Percentiles rank a stretch among this genome's conserved stretches.
phyloP scores from a whole-genome alignment of 768 basidiomycete genomes.

The Auricularia cornea region DNA sequence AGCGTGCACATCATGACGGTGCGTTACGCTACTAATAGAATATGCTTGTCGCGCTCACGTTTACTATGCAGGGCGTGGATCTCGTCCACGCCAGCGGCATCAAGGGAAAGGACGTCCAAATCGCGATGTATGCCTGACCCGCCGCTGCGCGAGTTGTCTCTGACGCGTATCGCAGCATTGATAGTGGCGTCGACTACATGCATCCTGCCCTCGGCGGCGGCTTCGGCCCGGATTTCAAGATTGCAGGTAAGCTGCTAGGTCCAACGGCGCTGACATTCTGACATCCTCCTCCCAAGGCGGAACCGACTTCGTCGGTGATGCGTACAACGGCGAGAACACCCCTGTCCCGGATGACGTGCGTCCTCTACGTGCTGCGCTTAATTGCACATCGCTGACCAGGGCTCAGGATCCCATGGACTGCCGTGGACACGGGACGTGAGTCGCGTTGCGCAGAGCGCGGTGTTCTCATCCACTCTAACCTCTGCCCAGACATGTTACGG shows the following conservation, averaged over 20 bases:
- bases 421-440: slow-evolving; percentile 6
- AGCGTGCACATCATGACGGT: background rate
- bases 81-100: slow-evolving; percentile 29
- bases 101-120: slow-evolving; percentile 28
- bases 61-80: slow-evolving; percentile 21
- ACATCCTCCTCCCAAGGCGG: too few relatives aligned
- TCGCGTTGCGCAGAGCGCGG: too few relatives aligned
- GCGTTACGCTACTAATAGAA: background rate
- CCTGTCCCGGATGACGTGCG: background rate
- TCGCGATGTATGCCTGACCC: slow-evolving; percentile 19
- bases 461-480: background rate
- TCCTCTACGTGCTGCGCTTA: slow-evolving; percentile 10
- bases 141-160: too few relatives aligned
- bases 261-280: too few relatives aligned
- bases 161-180: slow-evolving; percentile 28
- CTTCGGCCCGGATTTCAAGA: slow-evolving; percentile 7
- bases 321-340: background rate
- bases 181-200: slow-evolving; percentile 4
- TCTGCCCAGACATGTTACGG: slow-evolving; percentile 7
- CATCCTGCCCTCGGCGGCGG: slow-evolving; percentile 10
- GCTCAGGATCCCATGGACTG: slow-evolving; percentile 1
- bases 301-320: slow-evolving; percentile 8
- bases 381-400: too few relatives aligned
- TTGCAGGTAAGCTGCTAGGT: background rate
- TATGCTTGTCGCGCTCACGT: too few relatives aligned